Base-by-base conservation (phyloP, 441 rosid genomes). In the Kokia cookei region DNA sequence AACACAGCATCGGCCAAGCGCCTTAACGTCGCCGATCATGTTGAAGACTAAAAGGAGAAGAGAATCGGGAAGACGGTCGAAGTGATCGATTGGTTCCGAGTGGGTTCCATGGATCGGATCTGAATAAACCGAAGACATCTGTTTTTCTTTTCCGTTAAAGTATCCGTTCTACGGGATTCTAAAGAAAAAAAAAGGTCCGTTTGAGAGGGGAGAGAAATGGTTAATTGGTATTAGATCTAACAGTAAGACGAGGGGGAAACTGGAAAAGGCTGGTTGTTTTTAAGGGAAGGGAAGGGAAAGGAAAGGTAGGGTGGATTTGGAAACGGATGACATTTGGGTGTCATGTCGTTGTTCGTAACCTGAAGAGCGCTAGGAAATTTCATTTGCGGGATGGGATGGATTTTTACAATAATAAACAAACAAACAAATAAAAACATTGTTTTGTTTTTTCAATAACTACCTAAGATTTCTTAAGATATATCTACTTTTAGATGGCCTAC, bases 1-100 rank as follows among this genome's bases (percentile, higher is more conserved):
- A 72, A 88, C 89, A 54, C 89, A 85, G 91, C 97, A 96, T 5
- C 99, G 88, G 73, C 97, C 95, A 13, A 93, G 88, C 55, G 96
- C 93, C 58, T 90, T 96, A 75, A 93, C 95, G 72, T 93, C 97
- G 50, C 92, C 90, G 83, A 96, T 90, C 76, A 69, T 84, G 62
- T 92, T 92, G 84, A 93, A 91, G 71, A 93, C 79, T 1, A 91
- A 68, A 54, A 90, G 90, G 55, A 95, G 90, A 19, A 95, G 80
- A 0, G 97, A 80, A 80, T 95, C 99, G 0, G 97, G 99, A 1
- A 95, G 85, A 5, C 83, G 88, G 86, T 96, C 97, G 85, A 96
- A 86, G 84, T 88, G 97, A 83, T 93, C 99, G 57, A 77, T 65
- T 5, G 93, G 90, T 12, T 85, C 89, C 0, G 92, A 91, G 74